Conservation (phyloP, 495 filamentous ascomycete species). For the Cudoniella acicularis region DNA sequence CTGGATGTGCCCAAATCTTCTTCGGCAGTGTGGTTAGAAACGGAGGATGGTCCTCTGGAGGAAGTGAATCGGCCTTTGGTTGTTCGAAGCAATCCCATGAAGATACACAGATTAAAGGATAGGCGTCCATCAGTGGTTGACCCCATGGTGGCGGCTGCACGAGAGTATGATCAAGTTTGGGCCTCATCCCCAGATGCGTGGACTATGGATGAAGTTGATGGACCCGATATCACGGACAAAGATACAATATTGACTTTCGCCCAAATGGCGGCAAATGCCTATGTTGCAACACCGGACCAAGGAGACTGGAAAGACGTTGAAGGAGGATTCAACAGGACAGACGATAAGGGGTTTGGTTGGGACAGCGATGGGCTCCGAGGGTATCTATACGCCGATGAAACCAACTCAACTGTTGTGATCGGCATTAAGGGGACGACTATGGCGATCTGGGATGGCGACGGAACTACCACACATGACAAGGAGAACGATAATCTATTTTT, state of each 20-base stretch:
- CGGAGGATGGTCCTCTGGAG: conserved; percentile 50
- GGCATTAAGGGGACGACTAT: conserved; percentile 87
- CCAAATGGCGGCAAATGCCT: conserved; percentile 83
- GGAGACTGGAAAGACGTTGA: conserved; percentile 84
- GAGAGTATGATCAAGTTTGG: conserved; percentile 55
- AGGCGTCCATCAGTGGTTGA: conserved; percentile 72
- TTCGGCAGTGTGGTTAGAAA: conserved; percentile 58
- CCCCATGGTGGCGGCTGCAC: conserved; percentile 64
- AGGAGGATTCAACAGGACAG: conserved; percentile 73
- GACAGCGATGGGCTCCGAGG: conserved; percentile 82
- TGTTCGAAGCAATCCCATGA: conserved; percentile 56
- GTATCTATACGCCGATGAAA: conserved; percentile 85
- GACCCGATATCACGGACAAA: conserved; percentile 84
- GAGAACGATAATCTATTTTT: conserved; percentile 96
- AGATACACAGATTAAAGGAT: conserved; percentile 78
- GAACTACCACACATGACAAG: conserved; percentile 96
- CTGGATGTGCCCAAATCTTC: conserved; percentile 62
- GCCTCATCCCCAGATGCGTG: conserved; percentile 67
- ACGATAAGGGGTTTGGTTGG: conserved; percentile 92
- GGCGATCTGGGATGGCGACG: conserved; percentile 91
- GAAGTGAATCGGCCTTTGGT: conserved; percentile 40
- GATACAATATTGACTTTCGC: conserved; percentile 79
- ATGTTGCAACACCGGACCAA: conserved; percentile 64
- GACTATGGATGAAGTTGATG: conserved; percentile 74
- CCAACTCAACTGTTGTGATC: conserved; percentile 82